Evolutionary conservation across 768 basidiomycete species (phyloP).

Genomic region (Podaxis sp.): DNA sequence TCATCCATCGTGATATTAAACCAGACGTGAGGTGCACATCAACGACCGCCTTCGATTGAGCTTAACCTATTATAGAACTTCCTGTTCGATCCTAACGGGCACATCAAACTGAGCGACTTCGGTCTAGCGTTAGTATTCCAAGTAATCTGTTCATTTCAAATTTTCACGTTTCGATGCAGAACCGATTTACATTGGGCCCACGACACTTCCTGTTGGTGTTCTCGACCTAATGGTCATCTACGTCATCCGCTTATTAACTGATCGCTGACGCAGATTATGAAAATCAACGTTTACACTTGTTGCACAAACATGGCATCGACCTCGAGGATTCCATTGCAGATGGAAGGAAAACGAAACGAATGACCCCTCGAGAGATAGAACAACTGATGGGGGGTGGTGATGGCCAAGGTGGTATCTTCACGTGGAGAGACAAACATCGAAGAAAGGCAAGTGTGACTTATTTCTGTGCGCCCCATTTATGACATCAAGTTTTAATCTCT

Average conservation of each 20-base stretch:
- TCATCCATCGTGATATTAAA: slow-evolving; percentile 98
- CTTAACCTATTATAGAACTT: slow-evolving; percentile 67
- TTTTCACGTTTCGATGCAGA: slow-evolving; percentile 37
- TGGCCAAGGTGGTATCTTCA: slow-evolving; percentile 83
- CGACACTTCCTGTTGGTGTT: slow-evolving; percentile 77
- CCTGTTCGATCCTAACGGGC: slow-evolving; percentile 89
- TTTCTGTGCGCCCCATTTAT: slow-evolving; percentile 23
- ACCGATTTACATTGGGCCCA: slow-evolving; percentile 97
- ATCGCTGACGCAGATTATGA: slow-evolving; percentile 72
- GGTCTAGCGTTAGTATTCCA: slow-evolving; percentile 79
- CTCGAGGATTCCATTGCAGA: slow-evolving; percentile 77
- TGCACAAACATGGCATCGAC: slow-evolving; percentile 94
- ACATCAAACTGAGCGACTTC: slow-evolving; percentile 94
- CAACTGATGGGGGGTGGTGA: slow-evolving; percentile 80
- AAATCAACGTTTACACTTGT: slow-evolving; percentile 83
- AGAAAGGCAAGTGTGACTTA: slow-evolving; percentile 61
- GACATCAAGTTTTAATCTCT: slow-evolving; percentile 22
- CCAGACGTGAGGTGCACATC: slow-evolving; percentile 64
- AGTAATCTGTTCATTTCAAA: slow-evolving; percentile 20
- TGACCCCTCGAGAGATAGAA: slow-evolving; percentile 84
- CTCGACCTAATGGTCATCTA: slow-evolving; percentile 17
- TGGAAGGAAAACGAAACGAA: slow-evolving; percentile 71
- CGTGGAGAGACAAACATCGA: slow-evolving; percentile 93
- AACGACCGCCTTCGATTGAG: slow-evolving; percentile 19
- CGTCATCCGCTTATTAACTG: slow-evolving; percentile 18